Evolutionary conservation across 2,329 filamentous ascomycete genomes (phyloP).

Genomic region (Cladosporium sp.): DNA sequence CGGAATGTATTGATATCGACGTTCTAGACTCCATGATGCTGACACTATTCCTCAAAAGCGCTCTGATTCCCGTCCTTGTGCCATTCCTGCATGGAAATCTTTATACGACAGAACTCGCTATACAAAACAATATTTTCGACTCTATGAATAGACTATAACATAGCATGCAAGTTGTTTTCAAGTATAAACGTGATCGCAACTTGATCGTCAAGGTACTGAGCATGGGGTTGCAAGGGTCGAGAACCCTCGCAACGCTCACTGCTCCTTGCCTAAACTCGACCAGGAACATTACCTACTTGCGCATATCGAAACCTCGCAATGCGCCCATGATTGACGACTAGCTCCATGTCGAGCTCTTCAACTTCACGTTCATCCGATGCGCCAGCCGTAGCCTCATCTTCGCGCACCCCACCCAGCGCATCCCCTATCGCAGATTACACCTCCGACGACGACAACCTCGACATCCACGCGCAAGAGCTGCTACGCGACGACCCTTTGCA

Average conservation of each 20-base stretch:
- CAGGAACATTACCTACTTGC: neutral
- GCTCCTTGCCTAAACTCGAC: neutral
- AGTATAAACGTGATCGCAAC: neutral
- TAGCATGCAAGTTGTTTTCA: neutral
- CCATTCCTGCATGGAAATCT: neutral
- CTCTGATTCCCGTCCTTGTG: neutral
- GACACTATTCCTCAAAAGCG: neutral
- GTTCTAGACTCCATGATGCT: neutral
- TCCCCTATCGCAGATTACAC: constrained; percentile 33
- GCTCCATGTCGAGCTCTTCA: constrained; percentile 40
- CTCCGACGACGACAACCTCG: constrained; percentile 37
- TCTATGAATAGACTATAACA: neutral
- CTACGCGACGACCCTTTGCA: constrained; percentile 35
- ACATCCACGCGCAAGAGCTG: constrained; percentile 51
- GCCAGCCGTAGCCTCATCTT: constrained; percentile 48
- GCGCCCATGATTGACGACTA: constrained; percentile 19
- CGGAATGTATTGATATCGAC: neutral
- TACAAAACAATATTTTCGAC: too few species aligned
- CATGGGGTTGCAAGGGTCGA: neutral
- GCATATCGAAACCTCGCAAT: constrained; percentile 3
- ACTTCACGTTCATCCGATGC: constrained; percentile 32
- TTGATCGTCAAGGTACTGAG: neutral
- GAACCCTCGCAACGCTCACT: neutral
- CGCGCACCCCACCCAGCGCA: constrained; percentile 39
- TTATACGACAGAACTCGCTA: too few species aligned